Conservation (phyloP, 495 filamentous ascomycete species). For the Ascobolus immersus region DNA sequence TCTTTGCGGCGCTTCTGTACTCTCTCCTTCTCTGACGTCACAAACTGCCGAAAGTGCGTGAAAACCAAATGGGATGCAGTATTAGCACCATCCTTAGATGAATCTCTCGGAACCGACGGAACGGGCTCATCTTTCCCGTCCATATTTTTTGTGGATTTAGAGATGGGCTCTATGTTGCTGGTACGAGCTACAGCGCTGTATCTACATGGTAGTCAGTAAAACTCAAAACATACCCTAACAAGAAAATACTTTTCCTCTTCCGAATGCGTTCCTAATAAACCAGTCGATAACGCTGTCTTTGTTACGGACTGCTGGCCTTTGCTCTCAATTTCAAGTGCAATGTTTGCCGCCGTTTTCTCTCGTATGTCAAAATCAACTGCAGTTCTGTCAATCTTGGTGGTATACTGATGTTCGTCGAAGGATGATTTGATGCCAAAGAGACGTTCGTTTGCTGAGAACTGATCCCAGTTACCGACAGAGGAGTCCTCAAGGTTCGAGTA, state of each 20-base stretch:
- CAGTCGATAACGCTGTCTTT: no score
- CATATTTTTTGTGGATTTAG: slow-evolving; percentile 2
- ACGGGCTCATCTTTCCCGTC: no score
- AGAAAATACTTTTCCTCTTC: slow-evolving; percentile 58
- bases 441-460: slow-evolving; percentile 73
- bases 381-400: slow-evolving; percentile 58
- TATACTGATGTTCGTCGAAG: slow-evolving; percentile 88
- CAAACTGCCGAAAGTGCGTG: slow-evolving; percentile 14
- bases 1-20: slow-evolving; percentile 46
- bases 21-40: slow-evolving; percentile 43
- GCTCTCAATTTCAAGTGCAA: slow-evolving; percentile 73
- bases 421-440: slow-evolving; percentile 65
- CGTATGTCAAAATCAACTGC: slow-evolving; percentile 58
- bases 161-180: slow-evolving; percentile 4
- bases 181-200: slow-evolving; percentile 68
- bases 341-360: slow-evolving; percentile 48
- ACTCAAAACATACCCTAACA: neutral
- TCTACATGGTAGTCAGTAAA: slow-evolving; percentile 24
- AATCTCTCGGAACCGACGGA: no score
- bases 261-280: no score
- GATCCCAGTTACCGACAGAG: slow-evolving; percentile 45
- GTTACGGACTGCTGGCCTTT: no score
- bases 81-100: no score
- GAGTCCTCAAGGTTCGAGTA: no score
- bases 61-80: no score